Base-by-base conservation (phyloP, 345 rosid genomes). In the Litchi chinensis region DNA sequence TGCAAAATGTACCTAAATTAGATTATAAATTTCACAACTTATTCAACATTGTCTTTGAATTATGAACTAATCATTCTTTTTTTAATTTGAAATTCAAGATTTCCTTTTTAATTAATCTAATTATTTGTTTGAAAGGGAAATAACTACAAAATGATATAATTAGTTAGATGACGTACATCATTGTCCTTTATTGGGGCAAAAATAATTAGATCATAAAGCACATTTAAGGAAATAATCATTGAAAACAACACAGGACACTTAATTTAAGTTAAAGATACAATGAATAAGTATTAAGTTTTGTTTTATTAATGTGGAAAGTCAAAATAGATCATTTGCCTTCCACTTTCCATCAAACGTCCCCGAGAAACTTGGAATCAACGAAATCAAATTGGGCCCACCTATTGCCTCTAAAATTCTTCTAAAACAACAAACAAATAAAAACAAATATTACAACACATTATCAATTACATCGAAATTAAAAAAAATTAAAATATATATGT, bases 361-460 rank as follows among this genome's bases (percentile, higher is more conserved):
- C 89, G 67, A 62, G 54, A 57, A 81, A 82, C 77, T 81, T 87
- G 89, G 89, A 81, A 85, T 79, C 79, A 56, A 74, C 69, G 79
- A 21, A 15, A 74, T 18, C 39, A 10, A 5, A 18, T 60, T 39
- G 70, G 22, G 24, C 80, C 79, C 77, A 13, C 66, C 48, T 21
- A 3, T 26, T 41, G 22, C 26, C 24, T 39, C 13, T 65, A 32
- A 1, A 0, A 48, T 48, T 15, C 21, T 73, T 73, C 5, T 41
- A 22, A 10, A 68, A 11, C 24, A 32, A 32, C 37, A 32, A 32
- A 32, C 37, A 32, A 32, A 32, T 32, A 3, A 32, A 32, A 28
- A 28, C 32, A 28, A 28, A 28, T 28, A 28, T 28, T 2, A 32
- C 37, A 32, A 32, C 37, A 32, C 2, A 3, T 26, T 6, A 13